These are phyloP conservation scores for Mycena vitilis DNA, from an alignment of 768 basidiomycete species.

Conservation along the genomic window DNA sequence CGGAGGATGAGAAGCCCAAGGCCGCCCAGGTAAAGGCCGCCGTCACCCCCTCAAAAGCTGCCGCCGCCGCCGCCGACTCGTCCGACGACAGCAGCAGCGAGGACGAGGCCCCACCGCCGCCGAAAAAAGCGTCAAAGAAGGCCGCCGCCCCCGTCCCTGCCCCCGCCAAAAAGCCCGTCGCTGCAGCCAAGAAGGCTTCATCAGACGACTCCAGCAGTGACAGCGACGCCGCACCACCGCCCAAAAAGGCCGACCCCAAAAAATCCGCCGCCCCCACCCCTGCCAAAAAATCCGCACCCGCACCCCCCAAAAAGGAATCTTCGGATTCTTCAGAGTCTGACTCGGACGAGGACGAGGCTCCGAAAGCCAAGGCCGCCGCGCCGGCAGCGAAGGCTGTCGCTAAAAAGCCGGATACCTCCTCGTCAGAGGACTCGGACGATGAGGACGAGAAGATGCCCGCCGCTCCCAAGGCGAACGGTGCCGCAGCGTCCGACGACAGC, in stretches of 20 bases:
- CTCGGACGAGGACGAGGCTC: constrained; percentile 38
- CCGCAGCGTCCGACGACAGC: constrained; percentile 39
- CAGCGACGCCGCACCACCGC: constrained; percentile 36
- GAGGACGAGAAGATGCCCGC: constrained; percentile 38
- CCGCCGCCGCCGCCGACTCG: constrained; percentile 44
- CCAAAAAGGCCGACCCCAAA: constrained; percentile 39
- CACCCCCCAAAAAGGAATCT: constrained; percentile 36
- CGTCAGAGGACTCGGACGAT: constrained; percentile 47
- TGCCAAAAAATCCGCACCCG: background rate
- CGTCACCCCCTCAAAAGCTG: constrained; percentile 44
- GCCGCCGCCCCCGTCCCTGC: constrained; percentile 19
- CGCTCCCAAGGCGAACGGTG: constrained; percentile 17
- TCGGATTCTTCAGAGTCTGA: constrained; percentile 40
- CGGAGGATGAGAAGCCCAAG: constrained; percentile 70
- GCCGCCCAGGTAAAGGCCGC: constrained; percentile 60
- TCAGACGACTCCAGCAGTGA: constrained; percentile 42
- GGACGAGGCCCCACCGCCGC: constrained; percentile 31
- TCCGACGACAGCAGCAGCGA: constrained; percentile 49
- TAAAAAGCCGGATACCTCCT: constrained; percentile 36
- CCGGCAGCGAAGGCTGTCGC: constrained; percentile 38
- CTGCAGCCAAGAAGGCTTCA: constrained; percentile 43
- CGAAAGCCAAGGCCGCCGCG: constrained; percentile 17
- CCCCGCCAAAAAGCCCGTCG: constrained; percentile 42
- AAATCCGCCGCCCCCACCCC: constrained; percentile 23
- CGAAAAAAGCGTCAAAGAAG: constrained; percentile 38